Conservation (phyloP, 106 monocot species). For the Hemerocallis citrina region DNA sequence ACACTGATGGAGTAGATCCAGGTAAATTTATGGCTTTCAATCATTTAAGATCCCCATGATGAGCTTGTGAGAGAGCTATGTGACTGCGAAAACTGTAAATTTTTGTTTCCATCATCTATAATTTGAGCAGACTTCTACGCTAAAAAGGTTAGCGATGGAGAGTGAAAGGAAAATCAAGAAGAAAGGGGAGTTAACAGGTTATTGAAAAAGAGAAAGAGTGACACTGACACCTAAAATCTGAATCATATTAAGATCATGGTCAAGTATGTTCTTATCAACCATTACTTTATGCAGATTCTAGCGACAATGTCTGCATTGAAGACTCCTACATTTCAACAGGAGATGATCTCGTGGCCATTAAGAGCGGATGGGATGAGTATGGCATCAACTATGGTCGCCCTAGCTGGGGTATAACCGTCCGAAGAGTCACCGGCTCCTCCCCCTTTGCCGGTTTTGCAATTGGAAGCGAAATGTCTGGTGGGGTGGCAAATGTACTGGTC, state of each 20-base stretch:
- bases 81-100: background rate
- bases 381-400: conserved; percentile 53
- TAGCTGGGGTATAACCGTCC: conserved; percentile 36
- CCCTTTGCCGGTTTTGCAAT: conserved; percentile 44
- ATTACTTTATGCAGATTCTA: conserved; percentile 34
- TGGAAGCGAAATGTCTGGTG: conserved; percentile 62
- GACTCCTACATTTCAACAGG: conserved; percentile 64
- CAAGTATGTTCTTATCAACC: background rate
- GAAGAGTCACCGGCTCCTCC: conserved; percentile 36
- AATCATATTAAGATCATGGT: background rate
- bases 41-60: background rate
- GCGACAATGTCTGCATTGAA: conserved; percentile 59
- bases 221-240: too few species aligned
- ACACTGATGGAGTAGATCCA: conserved; percentile 24
- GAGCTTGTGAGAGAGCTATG: background rate
- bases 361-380: conserved; percentile 80
- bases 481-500: conserved; percentile 31
- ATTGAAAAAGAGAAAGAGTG: too few species aligned
- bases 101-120: background rate
- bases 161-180: background rate
- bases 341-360: conserved; percentile 48
- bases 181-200: background rate
- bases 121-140: background rate
- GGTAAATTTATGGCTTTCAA: background rate
- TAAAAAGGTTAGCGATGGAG: too few species aligned